These are phyloP conservation scores for Penicillium expansum DNA, from an alignment of 2,329 filamentous ascomycete genomes.

Conservation along the genomic window DNA sequence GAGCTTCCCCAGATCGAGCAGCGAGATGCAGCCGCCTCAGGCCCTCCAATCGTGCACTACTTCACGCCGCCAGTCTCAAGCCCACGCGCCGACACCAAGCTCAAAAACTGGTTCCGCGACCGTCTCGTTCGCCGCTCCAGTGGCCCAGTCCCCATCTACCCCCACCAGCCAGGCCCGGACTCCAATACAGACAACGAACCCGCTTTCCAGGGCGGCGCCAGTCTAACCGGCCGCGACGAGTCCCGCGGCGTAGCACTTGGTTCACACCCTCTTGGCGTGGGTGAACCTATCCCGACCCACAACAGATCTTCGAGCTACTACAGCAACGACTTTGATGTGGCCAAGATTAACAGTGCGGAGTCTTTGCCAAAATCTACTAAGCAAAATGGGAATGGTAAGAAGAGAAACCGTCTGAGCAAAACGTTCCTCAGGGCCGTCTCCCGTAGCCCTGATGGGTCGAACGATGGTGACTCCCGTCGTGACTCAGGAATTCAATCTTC, in stretches of 20 bases:
- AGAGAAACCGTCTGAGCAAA: conserved; percentile 27
- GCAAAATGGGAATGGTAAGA: conserved; percentile 19
- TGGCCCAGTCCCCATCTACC: conserved; percentile 23
- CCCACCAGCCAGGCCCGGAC: conserved; percentile 25
- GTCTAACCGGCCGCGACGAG: conserved; percentile 18
- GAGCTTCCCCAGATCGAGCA: conserved; percentile 1
- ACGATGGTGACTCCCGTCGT: conserved; percentile 12
- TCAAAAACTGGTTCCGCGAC: conserved; percentile 37
- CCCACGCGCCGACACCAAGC: conserved; percentile 32
- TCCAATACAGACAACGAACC: conserved; percentile 15
- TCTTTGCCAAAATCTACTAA: conserved; percentile 6
- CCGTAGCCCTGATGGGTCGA: conserved; percentile 20
- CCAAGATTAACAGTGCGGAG: conserved; percentile 15
- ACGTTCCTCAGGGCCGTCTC: conserved; percentile 30
- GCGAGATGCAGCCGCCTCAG: conserved; percentile 14
- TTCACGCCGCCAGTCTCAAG: conserved; percentile 22
- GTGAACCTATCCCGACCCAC: conserved; percentile 22
- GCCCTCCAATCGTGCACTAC: conserved; percentile 8
- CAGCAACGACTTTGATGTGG: conserved; percentile 14
- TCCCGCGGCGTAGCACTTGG: conserved; percentile 27
- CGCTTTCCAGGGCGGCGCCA: conserved; percentile 24
- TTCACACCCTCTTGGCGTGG: conserved; percentile 32
- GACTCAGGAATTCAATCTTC: conserved; percentile 7
- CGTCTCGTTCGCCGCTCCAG: conserved; percentile 30
- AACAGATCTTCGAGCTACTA: conserved; percentile 15